phyloP scores from a whole-genome alignment of 768 basidiomycete genomes.

The Multifurca ochricompacta region DNA sequence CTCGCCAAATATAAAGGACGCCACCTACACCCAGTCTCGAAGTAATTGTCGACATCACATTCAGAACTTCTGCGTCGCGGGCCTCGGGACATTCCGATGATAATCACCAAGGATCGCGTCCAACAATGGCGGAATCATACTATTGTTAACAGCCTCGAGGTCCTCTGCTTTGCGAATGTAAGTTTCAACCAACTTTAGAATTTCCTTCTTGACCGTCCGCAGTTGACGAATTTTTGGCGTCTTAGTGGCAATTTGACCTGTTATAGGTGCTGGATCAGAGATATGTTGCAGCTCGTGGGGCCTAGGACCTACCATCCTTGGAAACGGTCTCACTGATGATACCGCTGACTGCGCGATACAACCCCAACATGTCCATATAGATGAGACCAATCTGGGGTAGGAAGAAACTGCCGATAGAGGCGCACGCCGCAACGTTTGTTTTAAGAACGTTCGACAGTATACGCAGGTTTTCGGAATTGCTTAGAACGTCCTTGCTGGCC shows the following conservation, averaged over 20 bases:
- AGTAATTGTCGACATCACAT: conserved; percentile 95
- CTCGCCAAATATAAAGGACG: background rate
- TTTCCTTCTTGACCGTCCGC: conserved; percentile 97
- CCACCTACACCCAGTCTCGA: conserved; percentile 73
- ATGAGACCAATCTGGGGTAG: conserved; percentile 93
- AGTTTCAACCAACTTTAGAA: conserved; percentile 93
- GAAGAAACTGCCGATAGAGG: conserved; percentile 95
- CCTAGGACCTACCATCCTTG: conserved; percentile 54
- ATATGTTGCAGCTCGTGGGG: background rate
- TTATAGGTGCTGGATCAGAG: conserved; percentile 13
- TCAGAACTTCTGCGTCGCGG: conserved; percentile 93
- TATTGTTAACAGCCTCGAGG: conserved; percentile 82
- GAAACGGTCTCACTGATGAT: conserved; percentile 93
- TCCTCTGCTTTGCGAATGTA: conserved; percentile 98
- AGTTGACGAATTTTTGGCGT: conserved; percentile 93
- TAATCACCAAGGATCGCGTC: conserved; percentile 99
- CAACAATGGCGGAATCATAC: conserved; percentile 88
- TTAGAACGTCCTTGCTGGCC: conserved; percentile 85
- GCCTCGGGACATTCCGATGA: conserved; percentile 89
- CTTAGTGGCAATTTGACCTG: conserved; percentile 88
- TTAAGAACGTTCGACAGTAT: conserved; percentile 95
- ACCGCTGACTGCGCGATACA: conserved; percentile 95
- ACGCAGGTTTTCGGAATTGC: conserved; percentile 90
- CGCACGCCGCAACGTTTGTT: conserved; percentile 97
- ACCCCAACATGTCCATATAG: conserved; percentile 95